A percentile compares a stretch with the other conserved stretches of the same genome.
These are phyloP conservation scores for Daedaleopsis nitida DNA, from an alignment of 768 basidiomycete species.

Conservation along the genomic window DNA sequence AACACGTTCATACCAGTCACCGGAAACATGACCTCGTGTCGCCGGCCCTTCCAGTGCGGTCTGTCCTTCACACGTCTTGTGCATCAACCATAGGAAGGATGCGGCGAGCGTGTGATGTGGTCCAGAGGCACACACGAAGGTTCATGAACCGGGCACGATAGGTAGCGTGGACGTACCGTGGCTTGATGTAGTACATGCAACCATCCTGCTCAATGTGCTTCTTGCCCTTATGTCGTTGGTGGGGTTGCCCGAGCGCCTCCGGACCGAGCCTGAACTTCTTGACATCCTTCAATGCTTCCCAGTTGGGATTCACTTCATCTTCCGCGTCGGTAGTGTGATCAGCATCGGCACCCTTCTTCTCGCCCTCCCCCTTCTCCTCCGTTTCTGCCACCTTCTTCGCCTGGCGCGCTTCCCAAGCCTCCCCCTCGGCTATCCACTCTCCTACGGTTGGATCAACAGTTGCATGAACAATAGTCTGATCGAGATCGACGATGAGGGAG, in stretches of 20 bases:
- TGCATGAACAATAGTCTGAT: slow-evolving; percentile 98
- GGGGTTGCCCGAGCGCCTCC: slow-evolving; percentile 60
- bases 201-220: slow-evolving; percentile 74
- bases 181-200: slow-evolving; percentile 97
- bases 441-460: slow-evolving; percentile 98
- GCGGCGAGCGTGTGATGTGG: background rate
- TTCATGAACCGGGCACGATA: background rate
- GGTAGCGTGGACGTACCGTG: slow-evolving; percentile 61
- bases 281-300: slow-evolving; percentile 89
- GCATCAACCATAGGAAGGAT: background rate
- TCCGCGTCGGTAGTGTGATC: slow-evolving; percentile 35
- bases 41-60: background rate
- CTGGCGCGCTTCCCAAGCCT: slow-evolving; percentile 73
- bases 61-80: background rate
- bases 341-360: slow-evolving; percentile 40
- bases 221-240: slow-evolving; percentile 46
- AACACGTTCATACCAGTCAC: background rate
- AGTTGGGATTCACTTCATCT: slow-evolving; percentile 84
- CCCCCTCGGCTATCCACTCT: slow-evolving; percentile 91
- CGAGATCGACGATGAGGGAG: slow-evolving; percentile 96
- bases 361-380: slow-evolving; percentile 2
- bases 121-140: background rate
- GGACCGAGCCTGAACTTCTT: slow-evolving; percentile 85
- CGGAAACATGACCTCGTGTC: background rate
- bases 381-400: slow-evolving; percentile 40